A percentile compares a stretch with the other conserved stretches of the same genome.
Conservation (phyloP, 2,329 filamentous ascomycete species). For the Diplodia seriata region DNA sequence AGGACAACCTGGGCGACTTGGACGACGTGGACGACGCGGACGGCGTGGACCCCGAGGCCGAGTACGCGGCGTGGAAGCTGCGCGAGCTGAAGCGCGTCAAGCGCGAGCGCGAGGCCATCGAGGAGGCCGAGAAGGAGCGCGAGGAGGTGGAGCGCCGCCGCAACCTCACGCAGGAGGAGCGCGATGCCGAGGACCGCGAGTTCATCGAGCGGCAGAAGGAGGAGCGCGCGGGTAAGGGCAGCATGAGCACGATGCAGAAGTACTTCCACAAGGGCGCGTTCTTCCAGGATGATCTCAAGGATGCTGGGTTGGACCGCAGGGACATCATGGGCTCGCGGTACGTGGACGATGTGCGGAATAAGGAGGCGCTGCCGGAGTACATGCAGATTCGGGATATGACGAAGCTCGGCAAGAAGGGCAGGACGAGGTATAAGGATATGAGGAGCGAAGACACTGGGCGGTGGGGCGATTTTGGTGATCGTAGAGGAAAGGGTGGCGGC, state of each 20-base stretch:
- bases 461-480: slow-evolving; percentile 73
- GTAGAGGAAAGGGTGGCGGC: slow-evolving; percentile 47
- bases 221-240: slow-evolving; percentile 75
- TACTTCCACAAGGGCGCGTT: slow-evolving; percentile 98
- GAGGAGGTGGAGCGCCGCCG: slow-evolving; percentile 88
- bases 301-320: slow-evolving; percentile 76
- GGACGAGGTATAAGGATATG: slow-evolving; percentile 88
- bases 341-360: slow-evolving; percentile 81
- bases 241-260: slow-evolving; percentile 90
- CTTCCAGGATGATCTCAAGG: slow-evolving; percentile 81
- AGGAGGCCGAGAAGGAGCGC: slow-evolving; percentile 80
- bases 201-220: slow-evolving; percentile 79
- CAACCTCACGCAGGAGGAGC: slow-evolving; percentile 85
- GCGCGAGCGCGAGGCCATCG: slow-evolving; percentile 83
- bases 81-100: slow-evolving; percentile 89
- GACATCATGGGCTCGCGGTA: slow-evolving; percentile 87
- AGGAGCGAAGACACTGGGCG: slow-evolving; percentile 87
- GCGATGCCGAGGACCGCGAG: slow-evolving; percentile 81
- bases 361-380: slow-evolving; percentile 84
- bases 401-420: slow-evolving; percentile 88
- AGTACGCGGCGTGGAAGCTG: slow-evolving; percentile 91
- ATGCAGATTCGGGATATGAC: slow-evolving; percentile 94
- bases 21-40: slow-evolving; percentile 89
- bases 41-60: slow-evolving; percentile 82
- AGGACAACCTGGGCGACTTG: slow-evolving; percentile 68